Evolutionary conservation across 495 filamentous ascomycete species (phyloP), one percentile per base, ranked within the genome.

Genomic region (Hypoxylon cercidicola): DNA sequence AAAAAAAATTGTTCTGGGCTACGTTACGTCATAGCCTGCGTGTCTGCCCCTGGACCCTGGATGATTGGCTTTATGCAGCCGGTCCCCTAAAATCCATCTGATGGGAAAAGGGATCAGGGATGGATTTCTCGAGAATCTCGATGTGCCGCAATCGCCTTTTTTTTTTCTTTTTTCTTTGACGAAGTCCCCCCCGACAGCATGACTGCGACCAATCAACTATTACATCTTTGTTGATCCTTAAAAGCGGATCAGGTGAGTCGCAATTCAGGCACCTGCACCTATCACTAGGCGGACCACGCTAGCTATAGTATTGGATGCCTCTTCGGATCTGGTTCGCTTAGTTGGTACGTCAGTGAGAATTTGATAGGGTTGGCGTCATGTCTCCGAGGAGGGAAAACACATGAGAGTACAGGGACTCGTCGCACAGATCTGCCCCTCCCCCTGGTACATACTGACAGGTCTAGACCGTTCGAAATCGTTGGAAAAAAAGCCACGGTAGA

Each of bases 81-180:
- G 44, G 55, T 52, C 65, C 65, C 65, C 45, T 56, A 68, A 50
- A 64, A 56, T 46, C n/a, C 20, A 28, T 45, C 1, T 35, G 25
- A 50, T 59, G 47, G 47, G 55, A 51, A 55, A 64, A 64, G 41
- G 20, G 1, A 18, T 54, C 16, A n/a, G 28, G 39, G 28, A 68
- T 68, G 59, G 60, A 34, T 20, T 64, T 68, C 16, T 62, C 18
- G 35, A 25, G 43, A 62, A 68, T 62, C 40, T 58, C 57, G 52
- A 67, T 67, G 35, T 53, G 62, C 64, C 64, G 58, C 53, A 58
- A 67, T 58, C 58, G 58, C 53, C 21, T 62, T 59, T 15, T n/a
- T n/a, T n/a, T n/a, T n/a, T n/a, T n/a, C n/a, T n/a, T n/a, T n/a
- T n/a, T n/a, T n/a, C n/a, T n/a, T 11, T 32, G 37, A 50, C 20